Base-by-base conservation (phyloP, 2,329 filamentous ascomycete species). In the Thermomyces lanuginosus region DNA sequence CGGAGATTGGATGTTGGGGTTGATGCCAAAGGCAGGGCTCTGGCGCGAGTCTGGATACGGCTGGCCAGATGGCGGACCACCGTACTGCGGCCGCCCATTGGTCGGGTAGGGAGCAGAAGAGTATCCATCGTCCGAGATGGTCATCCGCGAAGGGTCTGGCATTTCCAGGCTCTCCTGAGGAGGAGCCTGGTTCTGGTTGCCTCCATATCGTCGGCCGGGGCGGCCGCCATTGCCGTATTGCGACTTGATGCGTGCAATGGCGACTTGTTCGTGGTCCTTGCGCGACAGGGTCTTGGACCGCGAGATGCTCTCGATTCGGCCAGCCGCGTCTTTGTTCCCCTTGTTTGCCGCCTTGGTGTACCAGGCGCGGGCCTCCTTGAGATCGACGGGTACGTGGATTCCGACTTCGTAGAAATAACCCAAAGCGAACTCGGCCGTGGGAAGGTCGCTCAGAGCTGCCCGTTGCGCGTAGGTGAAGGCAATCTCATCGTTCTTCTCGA, bases 351-450 rank as follows among this genome's bases (percentile, higher is more conserved):
- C 86, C 44, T 82, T 74, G 38, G 78, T 71, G 48, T 98, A 98
- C 89, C 89, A 98, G 36, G 65, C 72, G 36, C 77, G 66, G 1
- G 89, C 86, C 48, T 89, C 79, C 26, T 72, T 67, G 21, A 93
- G 56, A 46, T 86, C 80, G 37, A 81, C 77, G n/a, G 72, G 69
- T 13, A 91, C 78, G 45, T 83, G 75, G 47, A 98, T 92, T 39
- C 89, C 89, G 40, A 98, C 91, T 51, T 98, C 89, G 48, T 89
- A 72, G 57, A 95, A 98, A 54, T 98, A 98, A 7, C 86, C 86
- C 63, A 98, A 71, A 14, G 89, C 89, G 45, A 98, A 98, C 51
- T 95, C 83, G 25, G 84, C 89, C 0, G 84, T 95, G 0, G 82
- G 66, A 25, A 95, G 65, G 29, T 83, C 83, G 20, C 73, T 69